Evolutionary conservation across 805 yeast genomes (phyloP).

Genomic region (Hanseniaspora nectarophila): DNA sequence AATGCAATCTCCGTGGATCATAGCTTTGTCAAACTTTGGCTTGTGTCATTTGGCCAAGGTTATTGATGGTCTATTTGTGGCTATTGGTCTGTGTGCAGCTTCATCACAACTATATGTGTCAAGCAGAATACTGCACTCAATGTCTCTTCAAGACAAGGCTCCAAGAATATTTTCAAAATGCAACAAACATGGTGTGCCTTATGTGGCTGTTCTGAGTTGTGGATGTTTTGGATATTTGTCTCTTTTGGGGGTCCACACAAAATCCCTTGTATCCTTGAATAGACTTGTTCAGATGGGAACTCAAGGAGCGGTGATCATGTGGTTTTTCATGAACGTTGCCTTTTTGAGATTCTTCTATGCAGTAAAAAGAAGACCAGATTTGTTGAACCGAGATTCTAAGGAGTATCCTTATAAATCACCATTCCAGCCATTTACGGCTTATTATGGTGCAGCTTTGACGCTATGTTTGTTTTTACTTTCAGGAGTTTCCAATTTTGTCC

Average conservation of each 20-base stretch:
- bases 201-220: conserved; percentile 50
- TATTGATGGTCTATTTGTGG: conserved; percentile 39
- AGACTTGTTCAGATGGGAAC: conserved; percentile 54
- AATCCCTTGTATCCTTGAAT: conserved; percentile 50
- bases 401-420: conserved; percentile 57
- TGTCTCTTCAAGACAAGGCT: conserved; percentile 46
- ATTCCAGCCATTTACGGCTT: conserved; percentile 54
- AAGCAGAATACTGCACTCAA: conserved; percentile 43
- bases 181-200: conserved; percentile 57
- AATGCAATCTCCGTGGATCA: conserved; percentile 48
- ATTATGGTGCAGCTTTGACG: conserved; percentile 45
- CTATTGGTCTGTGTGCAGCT: conserved; percentile 45
- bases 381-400: conserved; percentile 45
- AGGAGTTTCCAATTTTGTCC: conserved; percentile 46
- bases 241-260: conserved; percentile 43
- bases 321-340: conserved; percentile 60
- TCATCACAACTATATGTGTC: conserved; percentile 46
- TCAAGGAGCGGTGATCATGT: conserved; percentile 60
- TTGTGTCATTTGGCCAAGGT: conserved; percentile 38
- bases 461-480: conserved; percentile 37
- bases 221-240: conserved; percentile 49
- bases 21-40: conserved; percentile 45
- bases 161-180: conserved; percentile 50
- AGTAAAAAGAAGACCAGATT: conserved; percentile 47
- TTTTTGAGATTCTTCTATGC: conserved; percentile 52